These are phyloP conservation scores for Mollisiaceae sp. DNA, from an alignment of 2,329 filamentous ascomycete species.

Conservation along the genomic window DNA sequence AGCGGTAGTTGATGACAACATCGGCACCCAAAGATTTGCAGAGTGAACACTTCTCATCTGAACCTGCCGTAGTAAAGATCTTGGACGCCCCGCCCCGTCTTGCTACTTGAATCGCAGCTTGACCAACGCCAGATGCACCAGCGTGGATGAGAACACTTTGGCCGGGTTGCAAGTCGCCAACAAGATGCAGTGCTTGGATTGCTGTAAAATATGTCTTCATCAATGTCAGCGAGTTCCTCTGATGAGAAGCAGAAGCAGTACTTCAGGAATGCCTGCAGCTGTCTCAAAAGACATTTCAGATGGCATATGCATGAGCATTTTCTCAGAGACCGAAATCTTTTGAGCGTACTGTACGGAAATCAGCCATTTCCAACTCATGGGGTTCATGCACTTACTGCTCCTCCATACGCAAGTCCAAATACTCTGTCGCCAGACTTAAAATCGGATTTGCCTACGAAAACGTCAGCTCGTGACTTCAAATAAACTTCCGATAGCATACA, in stretches of 20 bases:
- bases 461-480: not conserved
- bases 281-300: not conserved
- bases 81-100: not conserved
- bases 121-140: slow-evolving; percentile 5
- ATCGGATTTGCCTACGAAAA: not conserved
- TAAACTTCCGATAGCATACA: not conserved
- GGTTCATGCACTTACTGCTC: not conserved
- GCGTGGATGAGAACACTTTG: slow-evolving; percentile 7
- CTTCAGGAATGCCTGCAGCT: slow-evolving; percentile 4
- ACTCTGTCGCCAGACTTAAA: slow-evolving; percentile 4
- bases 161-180: slow-evolving; percentile 3
- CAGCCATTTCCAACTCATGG: not conserved
- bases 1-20: not conserved
- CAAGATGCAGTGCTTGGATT: slow-evolving; percentile 4
- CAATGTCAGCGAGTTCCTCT: not conserved
- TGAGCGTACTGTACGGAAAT: not conserved
- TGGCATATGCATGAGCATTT: slow-evolving; percentile 8
- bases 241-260: not conserved
- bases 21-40: slow-evolving; percentile 5
- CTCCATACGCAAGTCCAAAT: slow-evolving; percentile 8
- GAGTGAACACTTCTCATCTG: not conserved
- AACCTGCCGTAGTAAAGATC: slow-evolving; percentile 4
- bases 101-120: slow-evolving; percentile 5
- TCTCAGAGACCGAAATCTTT: slow-evolving; percentile 5
- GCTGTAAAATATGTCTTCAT: slow-evolving; percentile 6